Base-by-base conservation (phyloP, 2,329 filamentous ascomycete genomes). In the Ophiocordyceps polyrhachis-furcata region DNA sequence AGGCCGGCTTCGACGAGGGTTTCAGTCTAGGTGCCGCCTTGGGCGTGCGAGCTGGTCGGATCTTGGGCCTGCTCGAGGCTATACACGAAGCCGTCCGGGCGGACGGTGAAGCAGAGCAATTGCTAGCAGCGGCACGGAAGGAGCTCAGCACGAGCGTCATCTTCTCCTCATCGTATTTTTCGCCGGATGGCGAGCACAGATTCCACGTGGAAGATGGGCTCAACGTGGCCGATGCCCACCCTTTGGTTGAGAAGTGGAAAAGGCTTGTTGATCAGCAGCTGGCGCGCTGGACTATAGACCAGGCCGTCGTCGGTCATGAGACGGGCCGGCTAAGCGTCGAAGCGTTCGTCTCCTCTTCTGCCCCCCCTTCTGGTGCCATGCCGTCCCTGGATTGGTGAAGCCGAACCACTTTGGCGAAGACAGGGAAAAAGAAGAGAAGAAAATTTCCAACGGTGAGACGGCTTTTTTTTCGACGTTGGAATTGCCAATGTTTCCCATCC, bases 1-100 rank as follows among this genome's bases (percentile, higher is more conserved):
- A 98, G 62, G 70, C 70, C 14, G 89, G 89, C 0, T 96, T 98
- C 56, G 91, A 98, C 58, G 84, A 89, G 50, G 89, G 89, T 0
- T 96, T 87, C 58, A 70, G 77, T 14, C 69, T 96, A 0, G 91
- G 91, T 13, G 88, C 86, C 1, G 78, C 81, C 44, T 65, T 96
- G 28, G 91, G 89, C 0, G 60, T 83, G 50, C 70, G 71, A 25
- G 81, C 79, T 0, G 91, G 91, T 0, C 77, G 76, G 51, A 64
- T 93, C 13, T 60, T 93, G 4, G 91, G 91, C 0, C 64, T 84
- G 4, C 56, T 95, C 6, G 84, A 93, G 55, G 86, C 82, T 0
- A 62, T 94, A 19, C 61, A 67, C 1, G 63, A 64, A 14, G 74
- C 76, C 11, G 50, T 73, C 50, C 54, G 40, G 41, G 47, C 42